phyloP scores from a whole-genome alignment of 441 rosid genomes.

The Omphalea diandra region DNA sequence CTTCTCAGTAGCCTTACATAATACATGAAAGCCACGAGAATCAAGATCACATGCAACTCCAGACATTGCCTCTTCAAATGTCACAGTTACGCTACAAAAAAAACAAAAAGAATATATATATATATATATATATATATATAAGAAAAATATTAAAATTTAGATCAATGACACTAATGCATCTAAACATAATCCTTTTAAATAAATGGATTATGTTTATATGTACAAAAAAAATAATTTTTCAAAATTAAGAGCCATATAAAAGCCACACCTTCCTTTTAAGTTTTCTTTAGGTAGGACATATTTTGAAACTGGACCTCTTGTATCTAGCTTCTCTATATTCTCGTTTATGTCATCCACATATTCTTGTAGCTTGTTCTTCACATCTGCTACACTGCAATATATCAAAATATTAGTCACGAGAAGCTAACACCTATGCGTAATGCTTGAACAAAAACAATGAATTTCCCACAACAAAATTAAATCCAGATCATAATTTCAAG shows the following conservation, averaged over 20 bases:
- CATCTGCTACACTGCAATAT: slow-evolving; percentile 58
- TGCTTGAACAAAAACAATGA: neutral
- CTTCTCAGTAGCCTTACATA: slow-evolving; percentile 85
- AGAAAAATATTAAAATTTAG: neutral
- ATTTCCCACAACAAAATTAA: neutral
- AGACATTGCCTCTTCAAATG: slow-evolving; percentile 66
- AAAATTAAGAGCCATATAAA: slow-evolving; percentile 15
- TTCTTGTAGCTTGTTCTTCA: slow-evolving; percentile 60
- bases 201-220: neutral
- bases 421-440: slow-evolving; percentile 13
- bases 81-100: slow-evolving; percentile 56
- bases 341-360: slow-evolving; percentile 80
- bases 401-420: slow-evolving; percentile 16
- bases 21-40: slow-evolving; percentile 78
- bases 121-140: slow-evolving; percentile 5
- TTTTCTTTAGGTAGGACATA: slow-evolving; percentile 74
- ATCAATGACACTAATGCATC: neutral
- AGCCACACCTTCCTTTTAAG: slow-evolving; percentile 68
- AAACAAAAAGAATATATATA: neutral
- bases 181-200: slow-evolving; percentile 8
- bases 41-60: slow-evolving; percentile 95
- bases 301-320: slow-evolving; percentile 85
- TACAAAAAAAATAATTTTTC: slow-evolving; percentile 5
- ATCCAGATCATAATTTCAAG: slow-evolving; percentile 7
- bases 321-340: slow-evolving; percentile 60